Percentiles rank a stretch among this genome's conserved stretches.
phyloP scores from a whole-genome alignment of 148 eudicot species.

The Mesembryanthemum crystallinum region DNA sequence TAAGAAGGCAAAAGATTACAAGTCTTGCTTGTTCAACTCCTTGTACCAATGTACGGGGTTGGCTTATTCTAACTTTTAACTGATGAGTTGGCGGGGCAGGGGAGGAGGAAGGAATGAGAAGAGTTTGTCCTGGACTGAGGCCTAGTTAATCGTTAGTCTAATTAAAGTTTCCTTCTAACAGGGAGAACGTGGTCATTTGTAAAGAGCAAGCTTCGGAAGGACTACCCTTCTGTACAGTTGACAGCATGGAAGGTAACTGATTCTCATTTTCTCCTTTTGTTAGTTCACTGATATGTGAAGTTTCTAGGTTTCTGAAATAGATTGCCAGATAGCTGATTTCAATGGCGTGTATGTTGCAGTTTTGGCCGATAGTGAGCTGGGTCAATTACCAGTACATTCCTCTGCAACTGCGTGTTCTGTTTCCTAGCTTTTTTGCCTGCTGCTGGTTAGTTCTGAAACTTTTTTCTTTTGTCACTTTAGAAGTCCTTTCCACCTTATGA shows the following conservation, averaged over 20 bases:
- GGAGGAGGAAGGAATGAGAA: too few relatives aligned
- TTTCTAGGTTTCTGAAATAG: background rate
- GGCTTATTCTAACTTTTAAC: too few relatives aligned
- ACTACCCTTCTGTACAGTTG: slow-evolving; percentile 55
- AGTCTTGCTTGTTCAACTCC: background rate
- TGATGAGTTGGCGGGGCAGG: too few relatives aligned
- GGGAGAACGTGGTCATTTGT: slow-evolving; percentile 55
- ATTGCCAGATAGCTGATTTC: background rate
- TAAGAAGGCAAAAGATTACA: too few relatives aligned
- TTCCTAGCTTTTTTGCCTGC: slow-evolving; percentile 44
- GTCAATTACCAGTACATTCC: slow-evolving; percentile 71
- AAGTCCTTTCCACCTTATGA: too few relatives aligned
- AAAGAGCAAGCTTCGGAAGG: slow-evolving; percentile 45
- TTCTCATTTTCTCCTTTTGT: background rate
- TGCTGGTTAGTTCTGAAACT: slow-evolving; percentile 47
- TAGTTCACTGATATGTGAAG: background rate
- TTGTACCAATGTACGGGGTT: background rate
- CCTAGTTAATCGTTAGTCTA: background rate
- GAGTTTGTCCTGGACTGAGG: too few relatives aligned
- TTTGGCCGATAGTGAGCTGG: slow-evolving; percentile 60
- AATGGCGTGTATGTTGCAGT: slow-evolving; percentile 30
- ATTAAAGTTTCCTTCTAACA: slow-evolving; percentile 20
- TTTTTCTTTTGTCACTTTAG: too few relatives aligned
- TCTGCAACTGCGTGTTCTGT: slow-evolving; percentile 57
- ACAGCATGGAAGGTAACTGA: slow-evolving; percentile 57